Evolutionary conservation across 2,329 filamentous ascomycete genomes (phyloP), one percentile per base, ranked within the genome.

Genomic region (Arachnopeziza araneosa): DNA sequence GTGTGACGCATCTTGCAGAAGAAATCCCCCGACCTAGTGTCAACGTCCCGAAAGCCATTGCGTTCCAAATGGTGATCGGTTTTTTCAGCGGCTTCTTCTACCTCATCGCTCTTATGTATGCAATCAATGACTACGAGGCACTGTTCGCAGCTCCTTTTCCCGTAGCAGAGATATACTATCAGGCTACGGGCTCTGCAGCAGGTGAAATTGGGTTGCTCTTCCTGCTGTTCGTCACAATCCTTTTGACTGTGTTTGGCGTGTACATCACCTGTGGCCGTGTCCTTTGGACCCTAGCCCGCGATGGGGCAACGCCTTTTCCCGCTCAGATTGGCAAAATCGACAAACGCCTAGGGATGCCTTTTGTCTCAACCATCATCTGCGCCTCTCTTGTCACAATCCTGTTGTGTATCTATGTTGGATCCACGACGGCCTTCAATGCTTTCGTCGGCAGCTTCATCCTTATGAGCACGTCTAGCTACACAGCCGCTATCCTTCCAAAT

Each of bases 151-250:
- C 75, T 61, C 73, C 79, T 2, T 87, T 84, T 67, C 86, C 87
- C 0, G 81, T 89, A n/a, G 83, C 84, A 6, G 83, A 86, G 57
- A 84, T 90, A 61, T 90, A 89, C 71, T 78, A 71, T 51, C 83
- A 85, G 70, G 80, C 80, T 0, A 83, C 81, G 0, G 80, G 80
- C 0, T 80, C 77, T 2, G 74, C 74, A 0, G 75, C 75, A 0
- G 82, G 81, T 1, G 79, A 81, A 0, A 75, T 79, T 0, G 80
- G 79, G 0, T 71, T 85, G 8, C 74, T 83, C 1, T 70, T 80
- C n/a, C 75, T 88, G 1, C 75, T 81, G 24, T 77, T 82, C 66
- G 69, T 85, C 0, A 78, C 80, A 12, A 79, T 77, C 1, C 74
- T 82, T 61, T 74, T 77, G 62, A 79, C 79, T 49, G 72, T 77